Percentiles rank a stretch among this genome's conserved stretches.
Evolutionary conservation across 108 stramenopile genomes (phyloP).

Genomic region (Cyclotella choctawhatcheeana): DNA sequence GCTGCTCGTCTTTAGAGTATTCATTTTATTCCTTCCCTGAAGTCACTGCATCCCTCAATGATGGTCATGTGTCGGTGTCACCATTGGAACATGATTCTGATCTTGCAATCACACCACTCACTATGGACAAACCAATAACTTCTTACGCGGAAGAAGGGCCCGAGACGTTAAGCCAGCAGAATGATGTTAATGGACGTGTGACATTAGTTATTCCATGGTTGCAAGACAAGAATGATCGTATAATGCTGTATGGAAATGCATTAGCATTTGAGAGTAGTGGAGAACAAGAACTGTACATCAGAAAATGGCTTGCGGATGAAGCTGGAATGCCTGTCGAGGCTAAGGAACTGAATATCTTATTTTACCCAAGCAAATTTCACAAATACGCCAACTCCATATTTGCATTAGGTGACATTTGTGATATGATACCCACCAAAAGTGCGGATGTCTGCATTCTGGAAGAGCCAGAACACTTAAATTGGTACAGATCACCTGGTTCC

Average conservation of each 20-base stretch:
- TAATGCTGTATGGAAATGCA: constrained; percentile 52
- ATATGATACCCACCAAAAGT: constrained; percentile 31
- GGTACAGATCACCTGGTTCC: constrained; percentile 69
- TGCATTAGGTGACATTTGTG: constrained; percentile 74
- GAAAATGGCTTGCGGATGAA: constrained; percentile 67
- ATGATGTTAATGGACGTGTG: constrained; percentile 31
- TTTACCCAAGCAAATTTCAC: constrained; percentile 68
- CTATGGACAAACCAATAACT: not conserved
- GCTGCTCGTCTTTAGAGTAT: constrained; percentile 41
- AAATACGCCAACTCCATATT: constrained; percentile 63
- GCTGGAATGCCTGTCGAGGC: constrained; percentile 68
- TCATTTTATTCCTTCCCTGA: constrained; percentile 32
- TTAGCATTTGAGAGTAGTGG: constrained; percentile 31
- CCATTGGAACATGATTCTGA: constrained; percentile 10
- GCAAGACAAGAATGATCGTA: constrained; percentile 51
- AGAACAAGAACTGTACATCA: constrained; percentile 75
- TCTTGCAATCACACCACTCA: not conserved
- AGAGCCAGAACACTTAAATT: constrained; percentile 92
- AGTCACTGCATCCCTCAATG: not conserved
- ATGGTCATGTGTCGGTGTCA: not conserved
- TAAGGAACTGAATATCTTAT: constrained; percentile 48
- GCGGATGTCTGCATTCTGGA: constrained; percentile 82
- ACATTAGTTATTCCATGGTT: constrained; percentile 83
- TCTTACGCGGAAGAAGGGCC: not conserved
- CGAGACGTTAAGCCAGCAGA: not conserved